Conservation (phyloP, 495 filamentous ascomycete genomes). For the Lasiosphaeria hispida region DNA sequence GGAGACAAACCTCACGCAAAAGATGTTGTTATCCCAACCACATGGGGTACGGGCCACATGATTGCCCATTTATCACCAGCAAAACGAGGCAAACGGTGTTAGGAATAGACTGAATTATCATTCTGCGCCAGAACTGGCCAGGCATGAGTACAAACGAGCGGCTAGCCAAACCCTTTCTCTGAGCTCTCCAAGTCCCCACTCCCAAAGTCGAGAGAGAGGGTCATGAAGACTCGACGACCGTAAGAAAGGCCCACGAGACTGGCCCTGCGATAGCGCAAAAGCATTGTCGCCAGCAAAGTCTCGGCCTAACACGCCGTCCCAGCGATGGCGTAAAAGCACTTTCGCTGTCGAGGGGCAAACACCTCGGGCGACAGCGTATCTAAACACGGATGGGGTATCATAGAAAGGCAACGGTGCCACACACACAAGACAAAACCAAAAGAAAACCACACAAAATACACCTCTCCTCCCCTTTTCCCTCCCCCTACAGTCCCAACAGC, state of each 20-base stretch:
- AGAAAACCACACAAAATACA: constrained; percentile 9
- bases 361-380: constrained; percentile 43
- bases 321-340: constrained; percentile 60
- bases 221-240: not conserved
- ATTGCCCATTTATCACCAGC: too few relatives aligned
- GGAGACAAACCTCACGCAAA: too few relatives aligned
- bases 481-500: not conserved
- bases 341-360: constrained; percentile 47
- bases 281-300: constrained; percentile 51
- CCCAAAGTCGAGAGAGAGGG: not conserved
- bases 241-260: constrained; percentile 51
- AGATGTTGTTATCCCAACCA: too few relatives aligned
- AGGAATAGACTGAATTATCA: not conserved
- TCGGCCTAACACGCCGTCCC: constrained; percentile 55
- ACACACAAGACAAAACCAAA: constrained; percentile 11
- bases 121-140: not conserved
- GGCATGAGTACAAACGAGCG: not conserved
- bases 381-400: constrained; percentile 61
- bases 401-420: constrained; percentile 28
- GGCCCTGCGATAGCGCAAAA: constrained; percentile 51
- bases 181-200: not conserved
- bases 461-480: not conserved
- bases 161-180: not conserved
- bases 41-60: too few relatives aligned
- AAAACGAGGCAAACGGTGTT: not conserved